These are phyloP conservation scores for Colletotrichum sp. DNA, from an alignment of 2,329 filamentous ascomycete species.

Conservation along the genomic window DNA sequence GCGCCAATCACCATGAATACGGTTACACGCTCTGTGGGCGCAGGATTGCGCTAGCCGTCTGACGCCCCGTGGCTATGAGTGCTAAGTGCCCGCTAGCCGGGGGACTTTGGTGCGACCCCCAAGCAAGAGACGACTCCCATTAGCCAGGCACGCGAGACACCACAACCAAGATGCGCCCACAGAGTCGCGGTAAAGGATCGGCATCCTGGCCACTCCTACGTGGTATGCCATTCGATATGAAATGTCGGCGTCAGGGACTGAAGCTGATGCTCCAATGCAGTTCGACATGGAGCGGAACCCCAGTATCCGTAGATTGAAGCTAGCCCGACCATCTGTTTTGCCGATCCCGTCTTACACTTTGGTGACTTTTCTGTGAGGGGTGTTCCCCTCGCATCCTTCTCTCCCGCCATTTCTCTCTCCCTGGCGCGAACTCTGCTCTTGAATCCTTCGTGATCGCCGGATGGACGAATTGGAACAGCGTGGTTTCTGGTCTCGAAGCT, in stretches of 20 bases:
- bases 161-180: neutral
- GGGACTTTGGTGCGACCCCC: neutral
- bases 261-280: neutral
- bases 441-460: neutral
- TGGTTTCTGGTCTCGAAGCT: neutral
- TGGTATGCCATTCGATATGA: neutral
- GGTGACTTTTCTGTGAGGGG: neutral
- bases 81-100: neutral
- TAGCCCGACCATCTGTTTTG: neutral
- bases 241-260: neutral
- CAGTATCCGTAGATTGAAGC: neutral
- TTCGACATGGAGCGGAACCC: neutral
- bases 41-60: slow-evolving; percentile 7
- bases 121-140: neutral
- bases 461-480: neutral
- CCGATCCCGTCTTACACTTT: neutral
- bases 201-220: neutral
- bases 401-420: neutral
- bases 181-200: neutral
- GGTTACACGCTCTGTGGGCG: neutral
- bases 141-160: neutral
- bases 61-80: slow-evolving; percentile 3
- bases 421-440: neutral
- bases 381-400: neutral
- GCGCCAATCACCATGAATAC: slow-evolving; percentile 2